Evolutionary conservation across 2,329 filamentous ascomycete genomes (phyloP), one percentile per base, ranked within the genome.

Genomic region (Clonostachys byssicola): DNA sequence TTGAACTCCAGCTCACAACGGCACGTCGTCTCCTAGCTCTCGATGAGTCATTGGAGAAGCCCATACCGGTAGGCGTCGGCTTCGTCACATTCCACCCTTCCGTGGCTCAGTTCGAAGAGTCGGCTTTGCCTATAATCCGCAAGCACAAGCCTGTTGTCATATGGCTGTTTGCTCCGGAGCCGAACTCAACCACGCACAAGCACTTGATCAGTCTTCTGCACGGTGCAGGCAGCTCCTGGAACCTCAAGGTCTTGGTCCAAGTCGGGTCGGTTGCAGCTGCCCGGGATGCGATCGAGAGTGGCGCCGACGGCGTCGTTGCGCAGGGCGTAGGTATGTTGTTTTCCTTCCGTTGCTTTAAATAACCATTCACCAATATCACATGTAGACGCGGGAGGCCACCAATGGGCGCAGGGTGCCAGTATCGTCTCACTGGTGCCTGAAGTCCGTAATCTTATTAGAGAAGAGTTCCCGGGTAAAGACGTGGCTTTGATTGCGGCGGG

Each of bases 81-180:
- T 83, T 88, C 62, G 72, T 87, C 46, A 77, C 81, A 41, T 80
- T 78, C 47, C 63, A 74, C 45, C 60, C 65, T 18, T 67, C 67
- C 20, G 55, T 68, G 2, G n/a, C 18, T 6, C 23, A 36, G 6
- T 77, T 78, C 52, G 50, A 55, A 23, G 51, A 61, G 47, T 72
- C 68, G 17, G 67, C 70, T 2, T 59, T 81, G 3, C 74, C 75
- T 2, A 52, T 85, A 12, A 65, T 88, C 16, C 57, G 58, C 20
- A 64, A 69, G 50, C 75, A 82, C 60, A 64, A 63, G 0, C 82
- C 83, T 2, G 75, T 74, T 3, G 83, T 81, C 1, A 70, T 84
- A 10, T 88, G 85, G 85, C 72, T 88, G 42, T 88, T 87, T 56
- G 84, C 83, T 4, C 81, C 82, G 3, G 64, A 68, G 34, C 65